Base-by-base conservation (phyloP, 2,329 filamentous ascomycete genomes). In the Colletotrichum karsti region DNA sequence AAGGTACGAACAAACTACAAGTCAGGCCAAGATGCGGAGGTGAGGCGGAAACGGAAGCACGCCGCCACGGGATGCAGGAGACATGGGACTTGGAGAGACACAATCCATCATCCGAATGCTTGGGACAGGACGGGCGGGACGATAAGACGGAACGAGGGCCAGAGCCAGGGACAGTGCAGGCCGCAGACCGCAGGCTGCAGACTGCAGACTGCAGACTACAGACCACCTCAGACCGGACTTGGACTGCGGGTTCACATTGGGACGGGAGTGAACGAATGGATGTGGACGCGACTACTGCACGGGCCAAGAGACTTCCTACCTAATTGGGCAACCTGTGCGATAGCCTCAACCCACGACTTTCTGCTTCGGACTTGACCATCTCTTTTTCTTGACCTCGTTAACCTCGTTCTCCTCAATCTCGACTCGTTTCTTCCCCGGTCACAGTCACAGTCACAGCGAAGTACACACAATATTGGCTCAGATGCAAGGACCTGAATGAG, bases 261-360 rank as follows among this genome's bases (percentile, higher is more conserved):
- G n/a, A n/a, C n/a, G n/a, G n/a, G n/a, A n/a, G n/a, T n/a, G n/a
- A n/a, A n/a, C n/a, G n/a, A n/a, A n/a, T n/a, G 12, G 30, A n/a
- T 20, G 5, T 48, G 22, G 44, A 20, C 10, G 20, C 20, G 44
- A 5, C 6, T 26, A 3, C 44, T 7, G 58, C 64, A 67, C 64
- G 18, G 37, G 35, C 59, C 50, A 46, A 7, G 1, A 4, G 2
- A 20, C 28, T 62, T 57, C 59, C 59, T 53, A 63, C 59, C 59
- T 53, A 63, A 37, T 63, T 37, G 20, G 64, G 64, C 44, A 67
- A 67, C 51, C 64, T 63, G 51, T 67, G 64, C 64, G 59, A 67
- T 63, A 46, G 22, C 51, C 22, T 58, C 44, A 2, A 20, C 18
- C 35, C 18, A n/a, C 20, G 24, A 28, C 50, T 48, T 12, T 24